Base-by-base conservation (phyloP, 345 rosid species). In the Gossypium turneri region DNA sequence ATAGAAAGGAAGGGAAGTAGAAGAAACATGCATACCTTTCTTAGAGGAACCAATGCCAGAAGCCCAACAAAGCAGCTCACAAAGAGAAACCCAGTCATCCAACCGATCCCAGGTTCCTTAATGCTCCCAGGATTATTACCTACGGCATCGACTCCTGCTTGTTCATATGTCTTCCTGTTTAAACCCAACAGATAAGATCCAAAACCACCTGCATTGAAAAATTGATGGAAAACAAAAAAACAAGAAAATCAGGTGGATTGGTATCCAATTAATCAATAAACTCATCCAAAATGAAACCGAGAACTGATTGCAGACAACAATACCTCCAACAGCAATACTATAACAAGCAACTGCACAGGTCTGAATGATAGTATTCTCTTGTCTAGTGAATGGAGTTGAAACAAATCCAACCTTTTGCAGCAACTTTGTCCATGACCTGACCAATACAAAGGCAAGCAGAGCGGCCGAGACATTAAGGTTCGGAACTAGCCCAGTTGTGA, bases 391-490 rank as follows among this genome's bases (percentile, higher is more conserved):
- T 0, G 99, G 99, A 55, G 80, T 74, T 2, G 93, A 73, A 22
- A 83, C 81, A 57, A 93, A 27, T 58, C 99, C 94, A 16, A 91
- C 92, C 81, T 81, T 91, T 2, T 90, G 87, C 9, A 93, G 87
- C 69, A 95, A 77, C 76, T 89, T 86, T 25, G 98, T 90, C 98
- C 99, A 93, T 0, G 94, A 81, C 79, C 80, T 87, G 51, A 95
- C 74, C 67, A 91, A 82, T 27, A 95, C 92, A 64, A 86, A 93
- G 22, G 92, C 97, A 0, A 95, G 82, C 0, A 95, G 93, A 61
- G 99, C 99, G 34, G 97, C 97, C 48, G 99, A 95, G 83, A 95
- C 97, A 61, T 95, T 95, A 70, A 95, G 92, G 78, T 93, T 95
- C 9, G 99, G 99, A 43, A 95, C 97, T 43, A 95, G 80, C 16